These are phyloP conservation scores for Debaryomyces psychrophilus DNA, from an alignment of 1,139 yeast genomes.

Conservation along the genomic window DNA sequence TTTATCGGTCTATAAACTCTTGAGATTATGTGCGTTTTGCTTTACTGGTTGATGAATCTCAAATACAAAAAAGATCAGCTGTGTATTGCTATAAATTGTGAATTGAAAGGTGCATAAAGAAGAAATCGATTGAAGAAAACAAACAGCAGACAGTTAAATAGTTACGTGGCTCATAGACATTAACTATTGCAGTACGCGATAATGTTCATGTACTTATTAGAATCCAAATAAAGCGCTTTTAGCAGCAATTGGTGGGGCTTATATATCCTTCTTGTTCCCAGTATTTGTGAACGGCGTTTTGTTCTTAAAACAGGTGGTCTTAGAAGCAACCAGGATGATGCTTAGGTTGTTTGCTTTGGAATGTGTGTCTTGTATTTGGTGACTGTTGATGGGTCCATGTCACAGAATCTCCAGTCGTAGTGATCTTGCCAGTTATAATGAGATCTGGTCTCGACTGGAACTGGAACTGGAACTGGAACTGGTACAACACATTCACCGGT, in stretches of 20 bases:
- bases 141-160: too few species aligned
- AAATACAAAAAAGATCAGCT: too few species aligned
- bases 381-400: background rate
- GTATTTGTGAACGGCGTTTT: too few species aligned
- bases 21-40: too few species aligned
- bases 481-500: constrained; percentile 65
- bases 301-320: too few species aligned
- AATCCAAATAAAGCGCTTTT: background rate
- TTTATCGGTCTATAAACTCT: too few species aligned
- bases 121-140: background rate
- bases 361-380: background rate
- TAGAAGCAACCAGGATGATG: too few species aligned
- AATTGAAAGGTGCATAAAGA: too few species aligned
- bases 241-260: background rate
- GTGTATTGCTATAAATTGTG: too few species aligned
- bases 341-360: background rate
- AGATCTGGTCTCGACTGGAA: background rate
- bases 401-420: background rate
- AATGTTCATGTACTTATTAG: background rate
- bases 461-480: constrained; percentile 26
- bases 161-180: too few species aligned
- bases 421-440: background rate
- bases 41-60: too few species aligned
- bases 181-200: background rate
- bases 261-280: background rate